Evolutionary conservation across 83 land plant genomes (phyloP).

Genomic region (Picea abies): DNA sequence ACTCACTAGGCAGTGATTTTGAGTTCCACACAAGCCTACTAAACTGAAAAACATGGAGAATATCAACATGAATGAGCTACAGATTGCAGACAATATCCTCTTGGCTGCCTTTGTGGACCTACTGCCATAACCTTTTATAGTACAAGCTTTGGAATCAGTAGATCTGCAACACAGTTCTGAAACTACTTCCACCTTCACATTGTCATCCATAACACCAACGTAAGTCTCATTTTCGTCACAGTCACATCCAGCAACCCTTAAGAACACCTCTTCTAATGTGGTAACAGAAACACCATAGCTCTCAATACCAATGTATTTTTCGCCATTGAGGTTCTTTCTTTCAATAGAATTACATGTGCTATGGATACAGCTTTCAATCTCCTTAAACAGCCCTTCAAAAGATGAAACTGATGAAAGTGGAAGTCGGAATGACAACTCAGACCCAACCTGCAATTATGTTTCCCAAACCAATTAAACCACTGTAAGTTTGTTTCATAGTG

Average conservation of each 20-base stretch:
- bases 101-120: constrained; percentile 12
- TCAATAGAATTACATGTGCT: constrained; percentile 8
- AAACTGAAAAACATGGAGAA: constrained; percentile 33
- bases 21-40: constrained; percentile 23
- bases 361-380: constrained; percentile 52
- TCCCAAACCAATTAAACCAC: neutral
- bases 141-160: constrained; percentile 13
- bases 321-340: neutral
- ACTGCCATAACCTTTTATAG: neutral
- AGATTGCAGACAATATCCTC: constrained; percentile 20
- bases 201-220: constrained; percentile 9
- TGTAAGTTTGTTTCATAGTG: neutral
- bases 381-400: constrained; percentile 65
- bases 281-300: constrained; percentile 97
- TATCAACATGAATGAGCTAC: constrained; percentile 32
- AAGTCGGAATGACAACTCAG: constrained; percentile 72
- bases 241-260: constrained; percentile 74
- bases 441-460: constrained; percentile 55
- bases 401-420: constrained; percentile 74
- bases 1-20: constrained; percentile 31
- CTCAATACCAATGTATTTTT: constrained; percentile 48
- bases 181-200: constrained; percentile 10
- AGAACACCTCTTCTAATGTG: constrained; percentile 91
- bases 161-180: constrained; percentile 13
- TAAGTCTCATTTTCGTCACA: constrained; percentile 31